Conservation (phyloP, 164 flowering plant species). For the Vitis rotundifolia region DNA sequence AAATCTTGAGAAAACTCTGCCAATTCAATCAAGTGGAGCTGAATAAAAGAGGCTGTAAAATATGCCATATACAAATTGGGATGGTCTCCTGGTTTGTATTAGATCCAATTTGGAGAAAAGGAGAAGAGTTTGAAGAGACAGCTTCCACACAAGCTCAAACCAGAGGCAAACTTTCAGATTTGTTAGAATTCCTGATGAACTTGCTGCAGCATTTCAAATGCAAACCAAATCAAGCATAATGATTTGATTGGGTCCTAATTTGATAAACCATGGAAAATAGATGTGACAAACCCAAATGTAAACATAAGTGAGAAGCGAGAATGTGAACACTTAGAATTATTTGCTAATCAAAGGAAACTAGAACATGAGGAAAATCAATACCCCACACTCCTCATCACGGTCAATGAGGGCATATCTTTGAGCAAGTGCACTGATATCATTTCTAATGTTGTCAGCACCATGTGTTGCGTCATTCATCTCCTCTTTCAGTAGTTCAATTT, state of each 20-base stretch:
- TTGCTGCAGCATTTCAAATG: not conserved
- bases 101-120: too few relatives aligned
- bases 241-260: not conserved
- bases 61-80: too few relatives aligned
- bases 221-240: slow-evolving; percentile 2
- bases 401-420: slow-evolving; percentile 94
- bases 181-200: not conserved
- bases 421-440: slow-evolving; percentile 94
- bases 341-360: too few relatives aligned
- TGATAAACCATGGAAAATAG: not conserved
- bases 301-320: not conserved
- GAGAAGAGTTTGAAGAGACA: too few relatives aligned
- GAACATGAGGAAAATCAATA: slow-evolving; percentile 25
- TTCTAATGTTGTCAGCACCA: slow-evolving; percentile 98
- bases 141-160: too few relatives aligned
- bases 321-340: not conserved
- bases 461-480: slow-evolving; percentile 99
- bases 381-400: slow-evolving; percentile 98
- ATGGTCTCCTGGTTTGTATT: too few relatives aligned
- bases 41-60: too few relatives aligned
- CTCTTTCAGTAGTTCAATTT: slow-evolving; percentile 87
- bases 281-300: not conserved
- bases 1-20: too few relatives aligned
- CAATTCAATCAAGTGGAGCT: too few relatives aligned
- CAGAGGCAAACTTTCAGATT: too few relatives aligned